phyloP scores from a whole-genome alignment of 2,329 filamentous ascomycete species.

The Gnomoniopsis sp. region DNA sequence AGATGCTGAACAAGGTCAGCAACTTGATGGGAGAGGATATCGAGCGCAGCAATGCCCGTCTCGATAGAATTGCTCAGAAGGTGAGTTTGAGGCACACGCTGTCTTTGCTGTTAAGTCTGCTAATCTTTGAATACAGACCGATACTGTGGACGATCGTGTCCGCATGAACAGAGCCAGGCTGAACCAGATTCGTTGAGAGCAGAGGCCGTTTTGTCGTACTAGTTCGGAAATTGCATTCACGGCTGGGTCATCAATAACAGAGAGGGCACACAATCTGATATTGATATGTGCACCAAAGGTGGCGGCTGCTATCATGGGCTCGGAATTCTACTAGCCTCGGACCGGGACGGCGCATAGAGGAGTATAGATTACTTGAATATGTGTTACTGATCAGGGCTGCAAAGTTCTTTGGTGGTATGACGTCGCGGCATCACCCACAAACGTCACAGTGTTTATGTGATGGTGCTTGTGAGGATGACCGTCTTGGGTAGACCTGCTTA shows the following conservation, averaged over 20 bases:
- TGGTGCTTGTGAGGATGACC: too few species aligned
- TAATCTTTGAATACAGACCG: constrained; percentile 54
- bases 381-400: background rate
- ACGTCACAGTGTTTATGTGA: too few species aligned
- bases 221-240: background rate
- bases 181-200: constrained; percentile 50
- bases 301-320: background rate
- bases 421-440: too few species aligned
- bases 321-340: background rate
- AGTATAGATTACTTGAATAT: background rate
- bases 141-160: constrained; percentile 74
- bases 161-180: constrained; percentile 68
- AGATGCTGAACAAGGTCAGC: constrained; percentile 72
- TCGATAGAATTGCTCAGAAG: constrained; percentile 70
- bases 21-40: constrained; percentile 72
- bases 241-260: background rate
- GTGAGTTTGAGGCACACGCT: constrained; percentile 39
- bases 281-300: background rate
- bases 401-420: background rate
- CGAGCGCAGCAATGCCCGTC: constrained; percentile 71
- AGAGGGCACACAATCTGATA: background rate
- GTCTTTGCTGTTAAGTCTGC: background rate
- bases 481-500: too few species aligned
- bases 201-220: background rate
- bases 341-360: background rate